Base-by-base conservation (phyloP, 2,329 filamentous ascomycete species). In the Amauroascus niger region DNA sequence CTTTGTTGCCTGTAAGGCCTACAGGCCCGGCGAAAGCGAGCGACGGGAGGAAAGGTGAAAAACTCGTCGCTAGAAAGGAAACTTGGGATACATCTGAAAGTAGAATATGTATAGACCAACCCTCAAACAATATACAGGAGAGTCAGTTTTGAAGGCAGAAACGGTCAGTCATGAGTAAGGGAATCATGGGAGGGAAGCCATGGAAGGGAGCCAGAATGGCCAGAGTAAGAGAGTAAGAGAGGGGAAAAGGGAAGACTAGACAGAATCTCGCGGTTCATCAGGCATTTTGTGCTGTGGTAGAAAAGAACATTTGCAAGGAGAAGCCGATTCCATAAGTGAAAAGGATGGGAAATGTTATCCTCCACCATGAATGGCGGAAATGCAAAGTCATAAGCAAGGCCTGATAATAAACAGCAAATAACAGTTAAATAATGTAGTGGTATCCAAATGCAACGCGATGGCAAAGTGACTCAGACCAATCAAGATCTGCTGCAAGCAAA, bases 361-460 rank as follows among this genome's bases (percentile, higher is more conserved):
- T 22, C 20, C 13, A n/a, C 33, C 32, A 39, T 49, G 33, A 49
- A 49, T 49, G 46, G 32, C 7, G 28, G 13, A 39, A 49, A 49
- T 39, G 33, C 33, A 39, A 45, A 43, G 22, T n/a, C 41, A 45
- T 26, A 16, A 14, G 28, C 3, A n/a, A 43, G 11, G 7, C 26
- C 13, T 43, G 41, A 40, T 28, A 39, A 22, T 5, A 35, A 8
- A 26, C 11, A 8, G 13, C 22, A 49, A 16, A 28, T 26, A n/a
- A n/a, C 1, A 32, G 6, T 16, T 22, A 6, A 40, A 28, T 39
- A 14, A 14, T 22, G 24, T 28, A 49, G 22, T 49, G 20, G 13
- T 49, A 39, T 49, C 46, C 32, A 37, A 35, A 49, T 39, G 33
- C 20, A 18, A 49, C 22, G 5, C 7, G 16, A 33, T 33, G 26